These are phyloP conservation scores for Amanita pseudoporphyria DNA, from an alignment of 768 basidiomycete species.

Conservation along the genomic window DNA sequence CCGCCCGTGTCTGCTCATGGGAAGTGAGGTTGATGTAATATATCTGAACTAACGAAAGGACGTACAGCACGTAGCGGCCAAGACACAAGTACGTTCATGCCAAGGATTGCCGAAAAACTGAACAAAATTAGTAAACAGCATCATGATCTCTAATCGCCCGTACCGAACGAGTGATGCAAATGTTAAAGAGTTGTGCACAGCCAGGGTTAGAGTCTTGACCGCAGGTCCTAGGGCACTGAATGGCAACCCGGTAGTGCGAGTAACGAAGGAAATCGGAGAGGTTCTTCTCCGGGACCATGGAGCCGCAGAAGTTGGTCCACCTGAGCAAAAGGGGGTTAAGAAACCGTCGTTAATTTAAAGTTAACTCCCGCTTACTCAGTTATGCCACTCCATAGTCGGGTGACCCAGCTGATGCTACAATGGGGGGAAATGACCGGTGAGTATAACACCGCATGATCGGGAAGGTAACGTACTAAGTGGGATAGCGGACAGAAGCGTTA, in stretches of 20 bases:
- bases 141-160: not conserved
- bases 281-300: slow-evolving; percentile 5
- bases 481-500: slow-evolving; percentile 1
- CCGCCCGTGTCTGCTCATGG: not conserved
- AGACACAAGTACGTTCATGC: slow-evolving; percentile 3
- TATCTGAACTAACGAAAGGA: not conserved
- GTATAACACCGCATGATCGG: not conserved
- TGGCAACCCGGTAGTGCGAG: slow-evolving; percentile 1
- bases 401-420: not conserved
- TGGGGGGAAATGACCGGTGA: not conserved
- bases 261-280: slow-evolving; percentile 6
- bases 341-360: not conserved
- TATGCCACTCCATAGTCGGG: slow-evolving; percentile 5
- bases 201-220: slow-evolving; percentile 8
- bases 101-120: slow-evolving; percentile 4
- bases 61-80: slow-evolving; percentile 9
- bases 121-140: not conserved
- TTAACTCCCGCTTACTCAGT: not conserved
- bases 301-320: slow-evolving; percentile 10
- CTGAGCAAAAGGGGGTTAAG: not conserved
- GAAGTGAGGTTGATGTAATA: not conserved
- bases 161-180: slow-evolving; percentile 4
- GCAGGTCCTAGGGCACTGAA: not conserved
- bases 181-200: slow-evolving; percentile 9
- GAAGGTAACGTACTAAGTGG: not conserved